Conservation (phyloP, 2,329 filamentous ascomycete species). For the Exophiala sp. region DNA sequence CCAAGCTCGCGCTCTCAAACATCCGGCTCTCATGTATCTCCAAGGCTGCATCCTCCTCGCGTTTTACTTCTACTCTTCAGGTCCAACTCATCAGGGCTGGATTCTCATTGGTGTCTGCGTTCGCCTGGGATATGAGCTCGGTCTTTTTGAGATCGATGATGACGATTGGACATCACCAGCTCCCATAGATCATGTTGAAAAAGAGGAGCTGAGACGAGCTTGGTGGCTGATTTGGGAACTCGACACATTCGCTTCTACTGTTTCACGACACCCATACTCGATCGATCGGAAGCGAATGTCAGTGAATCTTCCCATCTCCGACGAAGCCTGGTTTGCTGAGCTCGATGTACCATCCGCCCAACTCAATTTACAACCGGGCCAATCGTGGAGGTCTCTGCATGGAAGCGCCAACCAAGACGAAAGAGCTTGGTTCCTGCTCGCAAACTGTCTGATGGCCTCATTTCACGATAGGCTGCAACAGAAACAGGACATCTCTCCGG, state of each 20-base stretch:
- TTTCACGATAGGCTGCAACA: constrained; percentile 20
- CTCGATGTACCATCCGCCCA: constrained; percentile 10
- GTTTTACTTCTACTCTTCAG: constrained; percentile 21
- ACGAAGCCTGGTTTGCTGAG: constrained; percentile 21
- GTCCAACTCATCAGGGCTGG: constrained; percentile 51
- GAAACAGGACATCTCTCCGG: constrained; percentile 13
- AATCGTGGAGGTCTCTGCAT: constrained; percentile 19
- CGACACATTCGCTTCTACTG: constrained; percentile 20
- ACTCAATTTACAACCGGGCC: constrained; percentile 14
- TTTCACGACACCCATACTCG: constrained; percentile 19
- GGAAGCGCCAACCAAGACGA: constrained; percentile 17
- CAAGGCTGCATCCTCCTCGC: constrained; percentile 22
- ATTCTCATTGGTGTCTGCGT: constrained; percentile 94
- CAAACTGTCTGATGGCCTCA: constrained; percentile 19
- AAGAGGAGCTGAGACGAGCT: constrained; percentile 18
- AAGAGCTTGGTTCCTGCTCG: constrained; percentile 21
- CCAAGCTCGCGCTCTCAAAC: constrained; percentile 7
- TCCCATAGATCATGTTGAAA: constrained; percentile 9
- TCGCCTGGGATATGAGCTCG: constrained; percentile 81
- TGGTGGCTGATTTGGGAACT: constrained; percentile 24
- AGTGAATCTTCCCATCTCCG: constrained; percentile 17
- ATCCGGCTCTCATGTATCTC: constrained; percentile 14
- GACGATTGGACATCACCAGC: constrained; percentile 9
- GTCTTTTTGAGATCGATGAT: constrained; percentile 83
- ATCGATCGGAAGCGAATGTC: constrained; percentile 22